These are phyloP conservation scores for Cucurbita ficifolia DNA, from an alignment of 306 rosid genomes.

Conservation along the genomic window DNA sequence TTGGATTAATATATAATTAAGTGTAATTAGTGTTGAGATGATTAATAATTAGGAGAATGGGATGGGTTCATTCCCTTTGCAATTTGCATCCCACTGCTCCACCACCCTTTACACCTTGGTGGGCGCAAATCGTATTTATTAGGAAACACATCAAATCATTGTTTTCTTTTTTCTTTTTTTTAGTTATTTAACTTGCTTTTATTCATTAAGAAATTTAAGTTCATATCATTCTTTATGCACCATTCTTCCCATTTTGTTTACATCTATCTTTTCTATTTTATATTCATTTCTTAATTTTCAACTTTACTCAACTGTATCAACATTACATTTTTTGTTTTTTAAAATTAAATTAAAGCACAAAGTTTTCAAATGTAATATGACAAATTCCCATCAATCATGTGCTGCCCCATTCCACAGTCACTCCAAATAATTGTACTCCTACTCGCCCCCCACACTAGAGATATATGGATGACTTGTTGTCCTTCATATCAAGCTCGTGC, in stretches of 20 bases:
- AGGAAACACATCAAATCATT: not conserved
- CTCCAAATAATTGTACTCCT: not conserved
- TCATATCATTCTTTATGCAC: not conserved
- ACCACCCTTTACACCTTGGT: not conserved
- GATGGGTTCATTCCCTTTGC: constrained; percentile 1
- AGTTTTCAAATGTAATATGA: not conserved
- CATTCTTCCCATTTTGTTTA: not conserved
- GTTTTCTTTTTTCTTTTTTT: not conserved
- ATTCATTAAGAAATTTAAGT: not conserved
- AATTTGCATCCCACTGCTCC: not conserved
- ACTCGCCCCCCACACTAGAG: not conserved
- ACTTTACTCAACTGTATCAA: too few species aligned
- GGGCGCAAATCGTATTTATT: not conserved
- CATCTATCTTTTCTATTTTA: too few species aligned
- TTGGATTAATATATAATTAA: not conserved
- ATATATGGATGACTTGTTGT: too few species aligned
- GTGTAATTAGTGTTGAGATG: not conserved
- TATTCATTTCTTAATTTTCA: too few species aligned
- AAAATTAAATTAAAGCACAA: not conserved
- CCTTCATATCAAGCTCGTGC: too few species aligned
- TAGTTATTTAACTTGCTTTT: not conserved
- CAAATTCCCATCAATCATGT: constrained; percentile 3
- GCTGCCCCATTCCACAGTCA: not conserved
- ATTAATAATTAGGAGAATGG: not conserved
- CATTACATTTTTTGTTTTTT: too few species aligned